A percentile compares a stretch with the other conserved stretches of the same genome.
These are phyloP conservation scores for Trametes villosa DNA, from an alignment of 768 basidiomycete genomes.

Conservation along the genomic window DNA sequence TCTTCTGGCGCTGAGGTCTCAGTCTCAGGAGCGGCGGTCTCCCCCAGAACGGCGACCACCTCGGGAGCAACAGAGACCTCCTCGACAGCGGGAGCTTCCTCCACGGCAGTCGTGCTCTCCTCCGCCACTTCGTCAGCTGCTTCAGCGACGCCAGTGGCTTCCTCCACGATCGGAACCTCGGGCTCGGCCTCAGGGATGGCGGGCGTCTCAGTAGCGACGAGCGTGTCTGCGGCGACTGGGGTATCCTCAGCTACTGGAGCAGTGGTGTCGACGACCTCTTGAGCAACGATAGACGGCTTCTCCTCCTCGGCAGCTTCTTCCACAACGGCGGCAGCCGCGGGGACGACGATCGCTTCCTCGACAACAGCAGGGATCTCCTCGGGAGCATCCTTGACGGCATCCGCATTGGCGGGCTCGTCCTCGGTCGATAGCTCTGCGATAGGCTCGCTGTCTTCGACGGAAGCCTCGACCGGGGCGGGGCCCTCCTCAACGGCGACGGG, in stretches of 20 bases:
- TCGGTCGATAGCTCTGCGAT: neutral
- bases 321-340: neutral
- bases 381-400: neutral
- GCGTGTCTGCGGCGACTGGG: neutral
- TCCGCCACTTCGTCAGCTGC: neutral
- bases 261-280: neutral
- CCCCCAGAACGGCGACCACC: neutral
- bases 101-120: slow-evolving; percentile 1
- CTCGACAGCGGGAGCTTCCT: neutral
- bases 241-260: neutral
- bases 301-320: neutral
- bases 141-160: neutral
- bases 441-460: neutral
- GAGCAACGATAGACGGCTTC: neutral
- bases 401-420: neutral
- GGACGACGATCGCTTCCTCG: neutral
- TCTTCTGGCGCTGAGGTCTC: neutral
- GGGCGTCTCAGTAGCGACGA: neutral
- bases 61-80: slow-evolving; percentile 1
- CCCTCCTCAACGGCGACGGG: neutral
- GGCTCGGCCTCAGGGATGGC: neutral
- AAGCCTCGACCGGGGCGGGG: neutral
- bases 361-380: neutral
- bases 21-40: neutral
- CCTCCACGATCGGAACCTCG: slow-evolving; percentile 1